phyloP scores from a whole-genome alignment of 192 early-diverging fungal species.

The Umbelopsis vinacea region DNA sequence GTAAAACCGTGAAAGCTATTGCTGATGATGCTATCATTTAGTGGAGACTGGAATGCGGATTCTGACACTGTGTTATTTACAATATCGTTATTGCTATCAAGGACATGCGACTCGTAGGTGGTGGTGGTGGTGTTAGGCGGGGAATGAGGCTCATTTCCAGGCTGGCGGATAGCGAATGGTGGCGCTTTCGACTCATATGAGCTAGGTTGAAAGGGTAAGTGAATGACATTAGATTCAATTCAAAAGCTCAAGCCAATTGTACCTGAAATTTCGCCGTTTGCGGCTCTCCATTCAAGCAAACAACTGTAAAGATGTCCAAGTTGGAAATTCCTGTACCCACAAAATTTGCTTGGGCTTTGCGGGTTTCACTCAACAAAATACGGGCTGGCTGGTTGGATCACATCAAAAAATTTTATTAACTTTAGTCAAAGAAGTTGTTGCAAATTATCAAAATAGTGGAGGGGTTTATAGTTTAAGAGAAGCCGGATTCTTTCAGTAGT shows the following conservation, averaged over 20 bases:
- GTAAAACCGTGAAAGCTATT: conserved; percentile 5
- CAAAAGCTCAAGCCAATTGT: background rate
- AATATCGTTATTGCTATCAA: background rate
- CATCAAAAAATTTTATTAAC: too few relatives aligned
- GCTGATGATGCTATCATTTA: conserved; percentile 8
- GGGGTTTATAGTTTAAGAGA: conserved; percentile 33
- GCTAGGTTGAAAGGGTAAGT: background rate
- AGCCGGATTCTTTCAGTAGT: conserved; percentile 72
- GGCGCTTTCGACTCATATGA: conserved; percentile 8
- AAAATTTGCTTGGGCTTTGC: background rate
- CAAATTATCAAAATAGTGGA: too few relatives aligned
- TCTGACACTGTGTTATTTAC: background rate
- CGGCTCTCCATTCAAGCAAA: conserved; percentile 8
- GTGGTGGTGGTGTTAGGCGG: background rate
- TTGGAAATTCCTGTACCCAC: background rate
- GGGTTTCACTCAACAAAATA: too few relatives aligned
- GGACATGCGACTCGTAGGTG: background rate
- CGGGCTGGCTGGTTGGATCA: too few relatives aligned
- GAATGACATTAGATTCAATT: background rate
- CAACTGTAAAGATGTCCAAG: background rate
- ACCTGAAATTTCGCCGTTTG: conserved; percentile 20
- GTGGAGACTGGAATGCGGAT: background rate
- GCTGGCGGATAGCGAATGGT: background rate
- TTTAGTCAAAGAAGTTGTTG: too few relatives aligned
- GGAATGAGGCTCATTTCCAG: background rate